Percentiles rank a stretch among this genome's conserved stretches.
Evolutionary conservation across 257 asterid species (phyloP).

Genomic region (Gardenia jasminoides): DNA sequence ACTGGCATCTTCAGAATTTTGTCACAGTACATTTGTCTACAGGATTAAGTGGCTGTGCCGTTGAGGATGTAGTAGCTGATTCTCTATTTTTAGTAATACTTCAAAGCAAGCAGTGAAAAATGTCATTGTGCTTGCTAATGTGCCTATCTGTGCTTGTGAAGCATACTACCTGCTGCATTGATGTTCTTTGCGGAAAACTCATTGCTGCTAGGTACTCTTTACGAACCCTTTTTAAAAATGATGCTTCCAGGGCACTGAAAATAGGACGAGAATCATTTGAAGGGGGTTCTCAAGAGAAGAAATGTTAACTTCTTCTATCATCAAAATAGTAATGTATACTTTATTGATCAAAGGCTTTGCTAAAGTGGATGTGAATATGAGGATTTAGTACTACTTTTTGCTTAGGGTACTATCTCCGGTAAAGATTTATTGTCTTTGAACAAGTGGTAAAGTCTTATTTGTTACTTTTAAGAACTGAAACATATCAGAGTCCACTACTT

Average conservation of each 20-base stretch:
- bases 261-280: neutral
- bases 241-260: neutral
- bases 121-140: neutral
- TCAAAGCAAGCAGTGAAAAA: neutral
- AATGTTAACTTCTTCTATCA: neutral
- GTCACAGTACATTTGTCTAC: neutral
- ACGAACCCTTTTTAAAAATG: neutral
- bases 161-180: neutral
- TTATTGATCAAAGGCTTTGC: neutral
- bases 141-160: neutral
- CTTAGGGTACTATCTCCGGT: neutral
- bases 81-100: neutral
- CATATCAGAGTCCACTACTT: slow-evolving; percentile 15
- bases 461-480: slow-evolving; percentile 12
- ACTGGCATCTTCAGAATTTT: neutral
- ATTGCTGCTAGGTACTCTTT: neutral
- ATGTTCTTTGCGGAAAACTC: neutral
- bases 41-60: neutral
- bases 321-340: neutral
- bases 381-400: neutral
- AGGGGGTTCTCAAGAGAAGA: neutral
- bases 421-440: neutral
- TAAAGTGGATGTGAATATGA: neutral
- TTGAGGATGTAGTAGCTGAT: neutral
- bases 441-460: slow-evolving; percentile 3